Evolutionary conservation across 805 yeast genomes (phyloP), one percentile per base, ranked within the genome.

Genomic region (Ogataea chonburiensis): DNA sequence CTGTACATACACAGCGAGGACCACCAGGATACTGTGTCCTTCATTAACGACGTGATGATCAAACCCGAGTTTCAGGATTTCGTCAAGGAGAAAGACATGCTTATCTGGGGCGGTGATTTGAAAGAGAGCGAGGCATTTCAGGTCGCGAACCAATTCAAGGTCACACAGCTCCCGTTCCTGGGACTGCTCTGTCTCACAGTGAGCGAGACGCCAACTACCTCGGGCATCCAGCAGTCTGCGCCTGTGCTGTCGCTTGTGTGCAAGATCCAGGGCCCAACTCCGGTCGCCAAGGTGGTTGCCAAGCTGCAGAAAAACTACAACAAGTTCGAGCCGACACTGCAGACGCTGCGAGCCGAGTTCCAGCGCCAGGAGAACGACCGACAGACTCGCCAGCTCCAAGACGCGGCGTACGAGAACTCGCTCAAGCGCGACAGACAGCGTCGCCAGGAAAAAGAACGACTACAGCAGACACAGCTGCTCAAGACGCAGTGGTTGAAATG

Each of bases 71-170:
- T 85, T 36, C 61, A 74, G 10, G 58, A 66, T 23, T 66, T 70
- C 49, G 53, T 77, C 35, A 62, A 61, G 14, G 71, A 73, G 14
- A 71, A 70, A 30, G 71, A 84, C 28, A 56, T 81, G 2, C 46
- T 86, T 3, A 61, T 86, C 2, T 91, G 98, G 98, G 95, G 89
- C 26, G 96, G 96, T 7, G 81, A 86, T 53, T 75, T 83, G 16
- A 71, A 74, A n/a, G 78, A 79, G 38, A 77, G 88, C 14, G 98
- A 91, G 58, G 86, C 91, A 1, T 79, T 76, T 53, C 95, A 86
- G 50, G 79, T 87, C 11, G 83, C 95, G 0, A 80, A 83, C 52
- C 77, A 81, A 24, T 71, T 89, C 42, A 73, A 75, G 39, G 81
- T 81, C 25, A 72, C 86, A 14, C 73, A 75, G 46, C 79, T 81